Percentiles rank a stretch among this genome's conserved stretches.
These are phyloP conservation scores for Thuja plicata DNA, from an alignment of 83 land plant genomes.

Conservation along the genomic window DNA sequence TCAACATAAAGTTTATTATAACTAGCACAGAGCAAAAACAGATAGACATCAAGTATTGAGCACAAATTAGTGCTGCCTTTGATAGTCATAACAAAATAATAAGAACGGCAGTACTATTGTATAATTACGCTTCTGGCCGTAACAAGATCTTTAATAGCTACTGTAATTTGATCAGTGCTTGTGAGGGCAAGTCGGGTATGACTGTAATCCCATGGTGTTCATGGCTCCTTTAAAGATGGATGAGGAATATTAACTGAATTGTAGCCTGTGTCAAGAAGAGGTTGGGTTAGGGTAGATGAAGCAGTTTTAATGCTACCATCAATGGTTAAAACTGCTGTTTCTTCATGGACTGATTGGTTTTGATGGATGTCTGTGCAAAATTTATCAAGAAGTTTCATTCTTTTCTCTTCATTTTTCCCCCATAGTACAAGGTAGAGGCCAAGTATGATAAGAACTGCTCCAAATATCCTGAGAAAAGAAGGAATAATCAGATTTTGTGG, in stretches of 20 bases:
- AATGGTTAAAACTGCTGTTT: neutral
- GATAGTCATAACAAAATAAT: neutral
- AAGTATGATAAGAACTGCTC: slow-evolving; percentile 66
- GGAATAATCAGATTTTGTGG: neutral
- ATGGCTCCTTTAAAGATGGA: neutral
- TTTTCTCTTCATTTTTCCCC: slow-evolving; percentile 72
- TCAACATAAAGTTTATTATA: neutral
- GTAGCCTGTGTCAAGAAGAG: slow-evolving; percentile 10
- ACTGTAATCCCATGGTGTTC: neutral
- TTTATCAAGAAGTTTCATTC: slow-evolving; percentile 5
- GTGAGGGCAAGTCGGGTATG: slow-evolving; percentile 9
- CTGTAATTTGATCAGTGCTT: neutral
- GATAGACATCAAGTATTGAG: neutral
- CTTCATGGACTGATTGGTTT: neutral
- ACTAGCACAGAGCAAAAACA: neutral
- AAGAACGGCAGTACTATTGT: no score
- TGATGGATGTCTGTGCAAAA: neutral
- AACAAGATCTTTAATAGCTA: neutral
- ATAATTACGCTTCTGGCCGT: no score
- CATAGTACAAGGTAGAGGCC: slow-evolving; percentile 80
- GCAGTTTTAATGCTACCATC: neutral
- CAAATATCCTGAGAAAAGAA: slow-evolving; percentile 49
- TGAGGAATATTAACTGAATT: neutral
- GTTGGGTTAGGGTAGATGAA: slow-evolving; percentile 8
- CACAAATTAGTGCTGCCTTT: neutral